Percentiles rank a stretch among this genome's conserved stretches.
These are phyloP conservation scores for Ophiostoma quercus DNA, from an alignment of 2,329 filamentous ascomycete genomes.

Conservation along the genomic window DNA sequence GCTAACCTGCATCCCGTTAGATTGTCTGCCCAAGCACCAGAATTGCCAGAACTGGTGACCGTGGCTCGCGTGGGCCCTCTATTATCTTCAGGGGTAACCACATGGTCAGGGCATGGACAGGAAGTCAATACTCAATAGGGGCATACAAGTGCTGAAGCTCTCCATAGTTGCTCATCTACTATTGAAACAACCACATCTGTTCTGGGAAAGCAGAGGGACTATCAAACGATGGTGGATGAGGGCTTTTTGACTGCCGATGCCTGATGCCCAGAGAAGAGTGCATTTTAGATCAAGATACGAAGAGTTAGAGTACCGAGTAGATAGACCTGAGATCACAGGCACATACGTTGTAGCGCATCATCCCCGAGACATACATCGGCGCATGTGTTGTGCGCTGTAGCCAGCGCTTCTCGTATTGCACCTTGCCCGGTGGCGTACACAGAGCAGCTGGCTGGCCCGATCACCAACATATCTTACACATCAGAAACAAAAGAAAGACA, in stretches of 20 bases:
- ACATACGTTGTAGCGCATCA: neutral
- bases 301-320: too few relatives aligned
- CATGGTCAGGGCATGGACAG: neutral
- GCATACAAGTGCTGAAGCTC: neutral
- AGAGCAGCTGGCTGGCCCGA: neutral
- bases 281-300: too few relatives aligned
- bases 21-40: neutral
- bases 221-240: neutral
- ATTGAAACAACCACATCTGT: neutral
- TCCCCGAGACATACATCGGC: slow-evolving; percentile 1
- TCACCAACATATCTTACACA: neutral
- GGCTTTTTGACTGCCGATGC: slow-evolving; percentile 2
- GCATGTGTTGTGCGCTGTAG: neutral
- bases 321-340: neutral
- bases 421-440: neutral
- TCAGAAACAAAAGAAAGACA: neutral
- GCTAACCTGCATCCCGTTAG: slow-evolving; percentile 20
- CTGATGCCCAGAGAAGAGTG: neutral
- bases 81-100: neutral
- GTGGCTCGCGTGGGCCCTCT: neutral
- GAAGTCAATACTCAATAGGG: neutral
- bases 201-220: neutral
- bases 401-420: neutral
- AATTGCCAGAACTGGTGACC: neutral
- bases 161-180: neutral